Conservation (phyloP, 805 yeast genomes). For the Teunomyces panamensis region DNA sequence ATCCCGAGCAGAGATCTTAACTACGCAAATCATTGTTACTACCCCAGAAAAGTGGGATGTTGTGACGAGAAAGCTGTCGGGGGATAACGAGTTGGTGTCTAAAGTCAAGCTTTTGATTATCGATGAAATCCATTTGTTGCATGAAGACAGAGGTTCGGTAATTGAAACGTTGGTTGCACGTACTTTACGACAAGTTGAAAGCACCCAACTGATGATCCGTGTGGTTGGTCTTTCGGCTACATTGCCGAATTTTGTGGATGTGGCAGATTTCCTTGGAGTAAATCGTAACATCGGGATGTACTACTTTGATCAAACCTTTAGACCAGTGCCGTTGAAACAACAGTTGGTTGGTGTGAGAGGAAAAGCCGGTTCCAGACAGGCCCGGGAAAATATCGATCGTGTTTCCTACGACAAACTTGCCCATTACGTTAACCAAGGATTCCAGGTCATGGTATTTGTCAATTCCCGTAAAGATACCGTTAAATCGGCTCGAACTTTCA, state of each 20-base stretch:
- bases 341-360: constrained; percentile 84
- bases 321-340: constrained; percentile 93
- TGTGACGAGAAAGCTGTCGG: constrained; percentile 88
- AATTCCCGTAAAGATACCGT: constrained; percentile 93
- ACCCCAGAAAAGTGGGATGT: constrained; percentile 99
- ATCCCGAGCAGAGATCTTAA: constrained; percentile 71
- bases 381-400: constrained; percentile 70
- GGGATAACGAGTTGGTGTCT: constrained; percentile 79
- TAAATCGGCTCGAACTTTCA: constrained; percentile 73
- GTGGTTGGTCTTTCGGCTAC: constrained; percentile 95
- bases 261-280: constrained; percentile 91
- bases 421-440: constrained; percentile 63
- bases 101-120: constrained; percentile 84
- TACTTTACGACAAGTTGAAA: constrained; percentile 91
- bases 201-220: constrained; percentile 88
- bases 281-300: constrained; percentile 90
- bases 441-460: constrained; percentile 95
- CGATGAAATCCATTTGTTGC: constrained; percentile 94
- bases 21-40: constrained; percentile 86
- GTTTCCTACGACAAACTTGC: constrained; percentile 74
- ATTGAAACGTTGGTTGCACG: constrained; percentile 94
- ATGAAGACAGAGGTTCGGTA: constrained; percentile 97
- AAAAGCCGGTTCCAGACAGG: constrained; percentile 72
- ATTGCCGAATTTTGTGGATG: constrained; percentile 86
- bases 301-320: constrained; percentile 86